Percentiles rank a stretch among this genome's conserved stretches.
These are phyloP conservation scores for Pleurotus citrinopileatus DNA, from an alignment of 768 basidiomycete species.

Conservation along the genomic window DNA sequence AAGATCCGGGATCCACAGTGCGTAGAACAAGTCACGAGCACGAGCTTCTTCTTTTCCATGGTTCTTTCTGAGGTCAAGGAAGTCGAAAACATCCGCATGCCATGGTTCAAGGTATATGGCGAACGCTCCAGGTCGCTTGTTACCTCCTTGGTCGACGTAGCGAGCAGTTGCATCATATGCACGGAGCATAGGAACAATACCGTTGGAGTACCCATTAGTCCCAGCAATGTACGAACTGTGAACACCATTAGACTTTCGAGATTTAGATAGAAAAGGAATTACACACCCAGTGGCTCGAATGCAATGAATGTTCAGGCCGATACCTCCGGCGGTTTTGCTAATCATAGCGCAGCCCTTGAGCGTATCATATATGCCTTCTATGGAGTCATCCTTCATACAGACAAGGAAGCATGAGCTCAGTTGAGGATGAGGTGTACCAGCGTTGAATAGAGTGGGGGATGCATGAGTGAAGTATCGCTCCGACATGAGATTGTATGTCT, in stretches of 20 bases:
- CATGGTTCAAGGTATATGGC: constrained; percentile 99
- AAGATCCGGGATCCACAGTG: constrained; percentile 95
- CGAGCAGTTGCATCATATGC: constrained; percentile 97
- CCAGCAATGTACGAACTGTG: constrained; percentile 95
- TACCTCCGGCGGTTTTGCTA: constrained; percentile 98
- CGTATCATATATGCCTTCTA: constrained; percentile 99
- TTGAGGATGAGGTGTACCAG: constrained; percentile 94
- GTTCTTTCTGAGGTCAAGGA: constrained; percentile 97
- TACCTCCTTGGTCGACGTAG: constrained; percentile 98
- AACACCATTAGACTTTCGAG: constrained; percentile 6
- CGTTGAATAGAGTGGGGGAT: constrained; percentile 97
- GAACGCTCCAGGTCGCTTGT: constrained; percentile 98
- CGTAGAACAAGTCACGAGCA: constrained; percentile 96
- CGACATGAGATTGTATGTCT: constrained; percentile 96
- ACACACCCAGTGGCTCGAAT: constrained; percentile 92
- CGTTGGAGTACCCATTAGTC: constrained; percentile 98
- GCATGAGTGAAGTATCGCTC: constrained; percentile 99
- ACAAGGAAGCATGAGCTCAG: constrained; percentile 97
- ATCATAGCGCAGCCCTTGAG: constrained; percentile 99
- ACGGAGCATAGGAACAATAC: constrained; percentile 98
- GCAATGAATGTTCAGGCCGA: constrained; percentile 93
- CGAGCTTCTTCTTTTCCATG: constrained; percentile 98
- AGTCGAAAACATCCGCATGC: constrained; percentile 97
- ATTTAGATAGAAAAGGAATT: background rate
- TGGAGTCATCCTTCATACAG: constrained; percentile 97